Base-by-base conservation (phyloP, 176 grass and related monocot species). In the Aegilops longissima region DNA sequence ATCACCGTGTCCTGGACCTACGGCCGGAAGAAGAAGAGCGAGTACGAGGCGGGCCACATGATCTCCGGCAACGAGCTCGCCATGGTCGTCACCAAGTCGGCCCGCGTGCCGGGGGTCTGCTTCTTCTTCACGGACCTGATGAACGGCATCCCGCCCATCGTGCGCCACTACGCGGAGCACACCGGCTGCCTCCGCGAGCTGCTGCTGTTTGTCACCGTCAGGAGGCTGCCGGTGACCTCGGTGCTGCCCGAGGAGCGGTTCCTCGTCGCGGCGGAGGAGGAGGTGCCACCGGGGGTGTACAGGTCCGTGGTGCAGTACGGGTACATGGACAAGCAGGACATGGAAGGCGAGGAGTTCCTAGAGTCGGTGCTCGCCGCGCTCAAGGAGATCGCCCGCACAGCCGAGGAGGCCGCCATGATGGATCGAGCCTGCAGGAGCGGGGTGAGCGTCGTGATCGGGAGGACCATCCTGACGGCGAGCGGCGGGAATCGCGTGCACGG, bases 1-100 rank as follows among this genome's bases (percentile, higher is more conserved):
- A 85, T 89, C 72, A 94, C 87, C 6, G 80, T 94, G 2, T 81
- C 90, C 5, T 92, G 92, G 92, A 90, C 84, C n/a, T 94, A 90
- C 78, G 92, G 90, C 5, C 70, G 87, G 12, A 89, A 76, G 71
- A 82, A 83, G 36, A 94, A 92, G 81, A 24, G 39, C 29, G 72
- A 85, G 73, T 94, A 89, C 79, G 90, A 94, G 81, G 51, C 75
- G 12, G 14, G 25, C 59, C 76, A 85, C 52, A 40, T 67, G 24
- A 78, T 94, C 21, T 21, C 27, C 29, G 35, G 2, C 6, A 73
- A 52, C 11, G 81, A 90, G 49, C 77, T 94, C 34, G 12, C 54
- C 30, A 34, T 4, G 11, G 58, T 90, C 21, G 77, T 79, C 4
- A 34, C 80, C 1, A 25, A 14, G 11, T 44, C 42, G 56, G 16